Percentiles rank a stretch among this genome's conserved stretches.
phyloP scores from a whole-genome alignment of 2,329 filamentous ascomycete species.

The Pseudocercospora fijiensis region DNA sequence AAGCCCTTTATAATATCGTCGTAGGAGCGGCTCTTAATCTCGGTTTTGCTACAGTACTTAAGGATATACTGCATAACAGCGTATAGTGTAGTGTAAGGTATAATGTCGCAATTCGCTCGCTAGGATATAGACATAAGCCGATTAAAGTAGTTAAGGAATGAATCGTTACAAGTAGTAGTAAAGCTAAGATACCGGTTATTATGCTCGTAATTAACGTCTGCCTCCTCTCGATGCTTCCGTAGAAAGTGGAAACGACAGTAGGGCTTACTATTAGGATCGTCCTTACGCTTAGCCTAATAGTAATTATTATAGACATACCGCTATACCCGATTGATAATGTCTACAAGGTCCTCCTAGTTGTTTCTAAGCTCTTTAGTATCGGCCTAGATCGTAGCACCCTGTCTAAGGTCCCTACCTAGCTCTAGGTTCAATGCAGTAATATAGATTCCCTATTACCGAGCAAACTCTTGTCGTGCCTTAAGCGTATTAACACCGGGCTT shows the following conservation, averaged over 20 bases:
- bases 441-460: neutral
- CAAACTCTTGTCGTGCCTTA: neutral
- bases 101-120: neutral
- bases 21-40: neutral
- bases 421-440: no score
- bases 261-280: neutral
- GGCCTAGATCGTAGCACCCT: neutral
- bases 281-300: neutral
- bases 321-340: neutral
- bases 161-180: neutral
- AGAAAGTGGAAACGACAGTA: neutral
- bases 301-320: neutral
- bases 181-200: no score
- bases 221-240: neutral
- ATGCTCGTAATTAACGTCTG: neutral
- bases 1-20: no score
- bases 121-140: neutral
- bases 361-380: neutral
- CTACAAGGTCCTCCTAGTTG: neutral
- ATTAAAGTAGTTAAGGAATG: neutral
- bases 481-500: neutral
- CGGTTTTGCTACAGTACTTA: neutral
- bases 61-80: neutral
- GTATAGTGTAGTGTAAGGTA: neutral
- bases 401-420: neutral